These are phyloP conservation scores for Silybum marianum DNA, from an alignment of 129 eudicot species.

Conservation along the genomic window DNA sequence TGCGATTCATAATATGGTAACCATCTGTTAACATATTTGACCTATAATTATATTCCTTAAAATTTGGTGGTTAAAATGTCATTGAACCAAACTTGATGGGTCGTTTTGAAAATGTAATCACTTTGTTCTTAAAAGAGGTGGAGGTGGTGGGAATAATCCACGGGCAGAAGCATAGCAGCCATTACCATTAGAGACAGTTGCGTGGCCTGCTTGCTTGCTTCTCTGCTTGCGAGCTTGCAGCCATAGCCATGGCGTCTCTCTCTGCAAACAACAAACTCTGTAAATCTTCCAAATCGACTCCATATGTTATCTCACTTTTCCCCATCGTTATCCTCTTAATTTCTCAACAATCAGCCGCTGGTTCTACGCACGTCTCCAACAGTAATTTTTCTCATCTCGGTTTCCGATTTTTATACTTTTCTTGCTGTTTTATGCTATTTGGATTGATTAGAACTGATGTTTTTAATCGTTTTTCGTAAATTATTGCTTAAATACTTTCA, in stretches of 20 bases:
- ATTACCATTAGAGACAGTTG: slow-evolving; percentile 1
- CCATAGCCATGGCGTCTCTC: slow-evolving; percentile 25
- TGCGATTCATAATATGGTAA: neutral
- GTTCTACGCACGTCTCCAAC: slow-evolving; percentile 21
- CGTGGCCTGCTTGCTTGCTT: slow-evolving; percentile 36
- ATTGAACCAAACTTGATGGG: slow-evolving; percentile 9
- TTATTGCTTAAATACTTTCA: neutral
- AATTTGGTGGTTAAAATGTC: neutral
- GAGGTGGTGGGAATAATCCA: slow-evolving; percentile 25
- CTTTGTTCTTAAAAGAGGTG: slow-evolving; percentile 14
- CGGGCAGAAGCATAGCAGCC: slow-evolving; percentile 6
- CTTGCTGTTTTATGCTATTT: neutral
- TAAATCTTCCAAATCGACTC: slow-evolving; percentile 1
- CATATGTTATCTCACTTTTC: slow-evolving; percentile 2
- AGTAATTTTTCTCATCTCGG: slow-evolving; percentile 18
- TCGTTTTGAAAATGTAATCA: neutral
- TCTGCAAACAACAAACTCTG: neutral
- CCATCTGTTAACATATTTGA: neutral
- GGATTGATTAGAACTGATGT: neutral
- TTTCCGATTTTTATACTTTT: neutral
- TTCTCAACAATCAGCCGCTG: slow-evolving; percentile 16
- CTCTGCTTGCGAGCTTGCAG: slow-evolving; percentile 32
- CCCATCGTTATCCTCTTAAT: slow-evolving; percentile 14
- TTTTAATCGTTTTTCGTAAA: neutral
- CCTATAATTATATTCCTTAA: neutral